These are phyloP conservation scores for Kregervanrija delftensis DNA, from an alignment of 805 yeast genomes.

Conservation along the genomic window DNA sequence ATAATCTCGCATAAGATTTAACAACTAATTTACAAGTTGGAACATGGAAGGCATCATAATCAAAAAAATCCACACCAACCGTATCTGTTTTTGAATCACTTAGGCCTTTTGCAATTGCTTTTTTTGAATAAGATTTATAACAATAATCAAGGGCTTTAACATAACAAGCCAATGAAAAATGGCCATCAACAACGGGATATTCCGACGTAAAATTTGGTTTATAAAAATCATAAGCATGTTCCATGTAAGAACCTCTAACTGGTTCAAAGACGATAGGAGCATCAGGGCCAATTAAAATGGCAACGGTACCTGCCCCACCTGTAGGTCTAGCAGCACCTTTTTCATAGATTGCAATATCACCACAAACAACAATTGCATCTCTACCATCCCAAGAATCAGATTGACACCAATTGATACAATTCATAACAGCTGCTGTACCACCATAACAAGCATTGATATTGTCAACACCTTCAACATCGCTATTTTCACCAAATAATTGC, in stretches of 20 bases:
- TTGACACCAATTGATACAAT: conserved; percentile 93
- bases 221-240: conserved; percentile 96
- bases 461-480: conserved; percentile 93
- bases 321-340: conserved; percentile 99
- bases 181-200: conserved; percentile 97
- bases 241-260: conserved; percentile 88
- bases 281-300: conserved; percentile 91
- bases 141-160: conserved; percentile 87
- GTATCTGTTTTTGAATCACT: conserved; percentile 38
- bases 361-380: conserved; percentile 93
- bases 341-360: conserved; percentile 96
- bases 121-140: conserved; percentile 74
- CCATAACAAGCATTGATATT: conserved; percentile 97
- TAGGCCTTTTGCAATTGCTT: conserved; percentile 51
- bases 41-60: conserved; percentile 94
- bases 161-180: conserved; percentile 89
- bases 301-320: conserved; percentile 98
- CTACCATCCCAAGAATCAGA: conserved; percentile 97
- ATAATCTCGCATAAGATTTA: conserved; percentile 87
- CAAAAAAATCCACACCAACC: conserved; percentile 72
- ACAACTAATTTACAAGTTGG: conserved; percentile 95
- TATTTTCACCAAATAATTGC: conserved; percentile 85
- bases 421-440: conserved; percentile 92
- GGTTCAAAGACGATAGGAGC: conserved; percentile 93
- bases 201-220: conserved; percentile 96